These are phyloP conservation scores for Phytophthora ohioensis DNA, from an alignment of 352 stramenopile species.

Conservation along the genomic window DNA sequence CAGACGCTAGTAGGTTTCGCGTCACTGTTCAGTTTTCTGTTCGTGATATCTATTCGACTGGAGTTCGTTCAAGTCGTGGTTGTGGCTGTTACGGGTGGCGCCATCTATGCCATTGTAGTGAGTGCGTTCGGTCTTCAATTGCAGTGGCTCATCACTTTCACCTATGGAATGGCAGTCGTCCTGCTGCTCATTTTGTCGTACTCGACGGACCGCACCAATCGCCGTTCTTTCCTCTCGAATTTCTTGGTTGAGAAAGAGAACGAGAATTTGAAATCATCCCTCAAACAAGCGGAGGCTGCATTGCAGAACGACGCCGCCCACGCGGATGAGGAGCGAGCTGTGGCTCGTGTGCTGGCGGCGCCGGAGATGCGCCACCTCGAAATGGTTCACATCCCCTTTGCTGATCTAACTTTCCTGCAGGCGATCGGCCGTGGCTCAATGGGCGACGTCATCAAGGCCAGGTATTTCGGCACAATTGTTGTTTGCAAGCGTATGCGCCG, in stretches of 20 bases:
- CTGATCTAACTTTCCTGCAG: constrained; percentile 83
- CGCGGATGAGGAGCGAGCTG: constrained; percentile 76
- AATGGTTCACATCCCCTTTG: constrained; percentile 85
- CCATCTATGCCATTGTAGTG: constrained; percentile 74
- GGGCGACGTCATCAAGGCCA: constrained; percentile 91
- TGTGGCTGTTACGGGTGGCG: constrained; percentile 60
- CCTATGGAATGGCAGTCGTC: constrained; percentile 70
- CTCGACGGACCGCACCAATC: constrained; percentile 81
- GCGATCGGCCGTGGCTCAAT: constrained; percentile 83
- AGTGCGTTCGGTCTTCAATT: constrained; percentile 60
- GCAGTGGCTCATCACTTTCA: constrained; percentile 75
- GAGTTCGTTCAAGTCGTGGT: constrained; percentile 89
- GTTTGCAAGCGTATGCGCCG: constrained; percentile 90
- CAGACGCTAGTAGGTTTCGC: constrained; percentile 75
- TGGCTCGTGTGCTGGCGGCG: constrained; percentile 70
- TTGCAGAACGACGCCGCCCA: constrained; percentile 83
- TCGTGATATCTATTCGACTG: constrained; percentile 86
- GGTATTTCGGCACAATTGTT: constrained; percentile 88
- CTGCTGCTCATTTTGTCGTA: constrained; percentile 83
- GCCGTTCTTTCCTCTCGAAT: constrained; percentile 83
- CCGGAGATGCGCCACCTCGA: constrained; percentile 83
- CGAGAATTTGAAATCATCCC: constrained; percentile 77
- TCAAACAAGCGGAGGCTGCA: constrained; percentile 83
- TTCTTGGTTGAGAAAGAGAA: constrained; percentile 90
- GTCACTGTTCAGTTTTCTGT: constrained; percentile 85